phyloP scores from a whole-genome alignment of 2,329 filamentous ascomycete genomes.

The Alternaria solani region DNA sequence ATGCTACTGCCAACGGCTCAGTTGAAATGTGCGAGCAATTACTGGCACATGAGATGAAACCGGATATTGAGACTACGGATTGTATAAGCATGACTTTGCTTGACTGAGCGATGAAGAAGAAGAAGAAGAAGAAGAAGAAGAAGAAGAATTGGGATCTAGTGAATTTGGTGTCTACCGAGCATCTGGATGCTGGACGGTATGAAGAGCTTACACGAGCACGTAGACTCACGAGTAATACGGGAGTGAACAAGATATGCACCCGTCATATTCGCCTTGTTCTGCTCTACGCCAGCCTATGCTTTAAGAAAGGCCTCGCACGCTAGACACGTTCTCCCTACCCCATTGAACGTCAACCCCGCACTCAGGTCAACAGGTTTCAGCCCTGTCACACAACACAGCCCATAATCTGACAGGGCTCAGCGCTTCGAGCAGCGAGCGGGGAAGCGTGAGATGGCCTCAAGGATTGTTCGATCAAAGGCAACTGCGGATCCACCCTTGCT shows the following conservation, averaged over 20 bases:
- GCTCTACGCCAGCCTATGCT: too few relatives aligned
- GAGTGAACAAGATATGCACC: too few relatives aligned
- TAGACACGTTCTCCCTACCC: too few relatives aligned
- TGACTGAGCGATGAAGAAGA: background rate
- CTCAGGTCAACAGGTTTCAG: conserved; percentile 26
- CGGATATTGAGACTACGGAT: background rate
- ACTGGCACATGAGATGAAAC: background rate
- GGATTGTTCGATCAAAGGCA: background rate
- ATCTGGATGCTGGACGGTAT: background rate
- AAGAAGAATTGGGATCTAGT: background rate
- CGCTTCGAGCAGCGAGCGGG: background rate
- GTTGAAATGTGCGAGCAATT: conserved; percentile 1
- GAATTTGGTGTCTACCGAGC: background rate
- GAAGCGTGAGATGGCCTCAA: background rate
- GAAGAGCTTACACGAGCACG: background rate
- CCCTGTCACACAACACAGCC: conserved; percentile 17
- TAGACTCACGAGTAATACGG: rapidly evolving
- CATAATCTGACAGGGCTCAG: background rate
- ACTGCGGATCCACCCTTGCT: background rate
- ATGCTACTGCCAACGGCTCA: conserved; percentile 13
- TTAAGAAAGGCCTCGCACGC: background rate
- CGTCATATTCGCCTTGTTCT: background rate
- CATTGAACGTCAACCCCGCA: background rate
- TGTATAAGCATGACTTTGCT: background rate
- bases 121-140: too few relatives aligned